Percentiles rank a stretch among this genome's conserved stretches.
Conservation (phyloP, 2,329 filamentous ascomycete species). For the Pseudocercospora musae region DNA sequence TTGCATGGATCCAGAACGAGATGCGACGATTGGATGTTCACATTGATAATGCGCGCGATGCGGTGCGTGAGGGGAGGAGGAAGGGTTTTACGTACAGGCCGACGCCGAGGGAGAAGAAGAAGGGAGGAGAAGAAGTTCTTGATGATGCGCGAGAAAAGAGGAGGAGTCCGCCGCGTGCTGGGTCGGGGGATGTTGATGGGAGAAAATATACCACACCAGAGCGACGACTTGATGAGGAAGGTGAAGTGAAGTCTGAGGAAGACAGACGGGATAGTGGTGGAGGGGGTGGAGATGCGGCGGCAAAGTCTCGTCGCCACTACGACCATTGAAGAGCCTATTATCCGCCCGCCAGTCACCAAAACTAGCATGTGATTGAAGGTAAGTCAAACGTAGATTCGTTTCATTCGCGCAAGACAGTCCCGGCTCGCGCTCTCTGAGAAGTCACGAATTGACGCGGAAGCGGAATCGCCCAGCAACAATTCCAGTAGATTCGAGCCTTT, state of each 20-base stretch:
- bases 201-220: slow-evolving; percentile 11
- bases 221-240: background rate
- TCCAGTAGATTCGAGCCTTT: background rate
- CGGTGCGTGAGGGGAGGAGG: slow-evolving; percentile 5
- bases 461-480: background rate
- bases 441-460: too few species aligned
- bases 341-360: background rate
- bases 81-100: slow-evolving; percentile 13
- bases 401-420: too few species aligned
- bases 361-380: background rate
- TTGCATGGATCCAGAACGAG: slow-evolving; percentile 17
- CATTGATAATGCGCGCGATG: slow-evolving; percentile 11
- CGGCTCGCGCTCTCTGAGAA: too few species aligned
- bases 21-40: slow-evolving; percentile 15
- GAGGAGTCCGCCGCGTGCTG: background rate
- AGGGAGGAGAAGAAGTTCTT: background rate
- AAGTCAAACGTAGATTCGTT: background rate
- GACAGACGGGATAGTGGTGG: slow-evolving; percentile 3
- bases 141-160: background rate
- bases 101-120: slow-evolving; percentile 8
- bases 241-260: background rate
- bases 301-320: background rate
- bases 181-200: slow-evolving; percentile 16
- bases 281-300: background rate
- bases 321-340: background rate